Conservation (phyloP, 345 rosid species). For the Eucalyptus pauciflora region DNA sequence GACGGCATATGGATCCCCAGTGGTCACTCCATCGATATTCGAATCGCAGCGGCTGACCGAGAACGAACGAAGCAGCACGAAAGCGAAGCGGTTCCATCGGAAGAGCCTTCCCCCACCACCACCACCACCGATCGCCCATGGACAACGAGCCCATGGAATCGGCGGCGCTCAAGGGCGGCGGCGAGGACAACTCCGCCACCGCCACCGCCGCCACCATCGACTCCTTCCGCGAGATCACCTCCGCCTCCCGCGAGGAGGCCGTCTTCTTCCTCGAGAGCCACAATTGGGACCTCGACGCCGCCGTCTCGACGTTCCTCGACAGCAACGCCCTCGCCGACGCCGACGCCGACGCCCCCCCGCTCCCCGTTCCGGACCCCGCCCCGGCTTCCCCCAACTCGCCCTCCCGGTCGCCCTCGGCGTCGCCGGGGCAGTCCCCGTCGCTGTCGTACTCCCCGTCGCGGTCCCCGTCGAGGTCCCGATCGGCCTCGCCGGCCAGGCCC, state of each 20-base stretch:
- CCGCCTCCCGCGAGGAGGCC: constrained; percentile 76
- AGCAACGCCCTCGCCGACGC: constrained; percentile 5
- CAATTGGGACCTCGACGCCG: constrained; percentile 81
- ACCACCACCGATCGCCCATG: not conserved
- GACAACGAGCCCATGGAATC: constrained; percentile 9
- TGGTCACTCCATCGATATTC: not conserved
- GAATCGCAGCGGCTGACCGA: not conserved
- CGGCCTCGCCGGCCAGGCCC: constrained; percentile 42
- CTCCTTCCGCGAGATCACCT: constrained; percentile 84
- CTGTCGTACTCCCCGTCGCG: constrained; percentile 42
- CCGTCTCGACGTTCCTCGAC: constrained; percentile 90
- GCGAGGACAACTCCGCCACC: constrained; percentile 10
- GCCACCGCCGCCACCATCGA: constrained; percentile 11
- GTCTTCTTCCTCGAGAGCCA: constrained; percentile 80
- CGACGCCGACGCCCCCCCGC: not conserved
- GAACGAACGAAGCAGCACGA: not conserved
- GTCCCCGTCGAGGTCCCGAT: constrained; percentile 52
- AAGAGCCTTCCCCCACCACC: not conserved
- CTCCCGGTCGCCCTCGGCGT: constrained; percentile 23
- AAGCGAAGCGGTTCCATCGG: not conserved
- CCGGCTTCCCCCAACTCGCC: constrained; percentile 13
- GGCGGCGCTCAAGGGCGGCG: constrained; percentile 4
- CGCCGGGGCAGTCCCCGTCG: constrained; percentile 1
- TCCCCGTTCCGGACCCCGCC: not conserved
- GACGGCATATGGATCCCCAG: not conserved